Percentiles rank a stretch among this genome's conserved stretches.
Conservation (phyloP, 2,329 filamentous ascomycete species). For the Blastomyces parvus region DNA sequence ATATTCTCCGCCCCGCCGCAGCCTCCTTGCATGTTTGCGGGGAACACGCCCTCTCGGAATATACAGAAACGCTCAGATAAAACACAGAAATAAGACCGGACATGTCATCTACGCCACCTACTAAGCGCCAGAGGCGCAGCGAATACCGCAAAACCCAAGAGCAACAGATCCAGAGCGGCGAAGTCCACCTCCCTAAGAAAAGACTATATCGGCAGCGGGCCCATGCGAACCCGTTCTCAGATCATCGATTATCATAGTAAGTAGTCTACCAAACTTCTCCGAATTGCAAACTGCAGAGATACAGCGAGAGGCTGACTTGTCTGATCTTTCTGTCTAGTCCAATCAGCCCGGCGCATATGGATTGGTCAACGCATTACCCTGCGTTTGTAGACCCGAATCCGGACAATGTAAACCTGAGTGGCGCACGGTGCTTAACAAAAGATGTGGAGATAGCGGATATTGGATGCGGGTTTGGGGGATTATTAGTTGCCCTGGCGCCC, state of each 20-base stretch:
- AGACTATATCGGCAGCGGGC: slow-evolving; percentile 93
- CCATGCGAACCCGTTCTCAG: slow-evolving; percentile 96
- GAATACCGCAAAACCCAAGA: slow-evolving; percentile 49
- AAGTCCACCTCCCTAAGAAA: slow-evolving; percentile 63
- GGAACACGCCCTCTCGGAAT: background rate
- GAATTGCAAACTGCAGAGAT: background rate
- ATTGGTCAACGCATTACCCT: slow-evolving; percentile 81
- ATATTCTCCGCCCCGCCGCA: background rate
- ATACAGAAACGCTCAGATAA: background rate
- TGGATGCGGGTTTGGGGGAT: slow-evolving; percentile 88
- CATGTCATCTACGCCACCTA: background rate
- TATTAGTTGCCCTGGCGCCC: slow-evolving; percentile 76
- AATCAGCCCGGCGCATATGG: slow-evolving; percentile 68
- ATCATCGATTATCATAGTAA: slow-evolving; percentile 83
- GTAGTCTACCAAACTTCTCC: slow-evolving; percentile 23
- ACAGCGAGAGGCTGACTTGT: slow-evolving; percentile 12
- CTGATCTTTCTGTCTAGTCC: slow-evolving; percentile 48
- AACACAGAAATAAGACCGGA: background rate
- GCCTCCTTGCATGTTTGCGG: background rate
- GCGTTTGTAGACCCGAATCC: slow-evolving; percentile 48
- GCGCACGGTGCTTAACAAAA: slow-evolving; percentile 44
- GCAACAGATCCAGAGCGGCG: slow-evolving; percentile 14
- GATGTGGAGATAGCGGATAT: slow-evolving; percentile 91
- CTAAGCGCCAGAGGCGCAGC: slow-evolving; percentile 57
- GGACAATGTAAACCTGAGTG: slow-evolving; percentile 25